These are phyloP conservation scores for Eurotiales sp. DNA, from an alignment of 2,329 filamentous ascomycete genomes.

Conservation along the genomic window DNA sequence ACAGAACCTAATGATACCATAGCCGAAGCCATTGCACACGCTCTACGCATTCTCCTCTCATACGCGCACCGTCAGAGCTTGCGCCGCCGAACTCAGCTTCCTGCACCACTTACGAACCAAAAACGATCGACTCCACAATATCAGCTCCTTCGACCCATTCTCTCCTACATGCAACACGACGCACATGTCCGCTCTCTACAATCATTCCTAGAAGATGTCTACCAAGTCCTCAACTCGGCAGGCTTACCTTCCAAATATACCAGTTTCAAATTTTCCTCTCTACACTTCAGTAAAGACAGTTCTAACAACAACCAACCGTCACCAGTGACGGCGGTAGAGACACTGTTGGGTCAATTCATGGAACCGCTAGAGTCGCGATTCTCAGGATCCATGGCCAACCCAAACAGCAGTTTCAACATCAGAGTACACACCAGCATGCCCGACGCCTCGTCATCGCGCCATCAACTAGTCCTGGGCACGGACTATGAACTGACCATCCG, in stretches of 20 bases:
- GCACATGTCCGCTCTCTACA: slow-evolving; percentile 32
- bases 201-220: slow-evolving; percentile 30
- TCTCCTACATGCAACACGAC: slow-evolving; percentile 52
- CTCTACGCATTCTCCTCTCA: slow-evolving; percentile 71
- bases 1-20: slow-evolving; percentile 35
- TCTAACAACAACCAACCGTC: not conserved
- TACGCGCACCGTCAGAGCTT: slow-evolving; percentile 75
- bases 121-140: slow-evolving; percentile 51
- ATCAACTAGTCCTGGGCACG: slow-evolving; percentile 28
- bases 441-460: slow-evolving; percentile 18
- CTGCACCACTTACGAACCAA: slow-evolving; percentile 52
- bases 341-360: slow-evolving; percentile 40
- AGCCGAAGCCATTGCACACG: slow-evolving; percentile 63
- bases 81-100: slow-evolving; percentile 60
- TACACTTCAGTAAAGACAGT: slow-evolving; percentile 8
- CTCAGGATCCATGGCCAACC: slow-evolving; percentile 32
- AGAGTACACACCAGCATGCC: slow-evolving; percentile 34
- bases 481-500: slow-evolving; percentile 35
- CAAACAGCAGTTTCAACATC: slow-evolving; percentile 35
- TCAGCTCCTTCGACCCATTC: slow-evolving; percentile 57
- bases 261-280: slow-evolving; percentile 24
- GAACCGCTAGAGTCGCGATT: slow-evolving; percentile 42
- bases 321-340: slow-evolving; percentile 35
- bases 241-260: slow-evolving; percentile 28
- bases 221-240: slow-evolving; percentile 29